Evolutionary conservation across 192 early-diverging fungal genomes (phyloP), one percentile per base, ranked within the genome.

Genomic region (Diversispora epigaea): DNA sequence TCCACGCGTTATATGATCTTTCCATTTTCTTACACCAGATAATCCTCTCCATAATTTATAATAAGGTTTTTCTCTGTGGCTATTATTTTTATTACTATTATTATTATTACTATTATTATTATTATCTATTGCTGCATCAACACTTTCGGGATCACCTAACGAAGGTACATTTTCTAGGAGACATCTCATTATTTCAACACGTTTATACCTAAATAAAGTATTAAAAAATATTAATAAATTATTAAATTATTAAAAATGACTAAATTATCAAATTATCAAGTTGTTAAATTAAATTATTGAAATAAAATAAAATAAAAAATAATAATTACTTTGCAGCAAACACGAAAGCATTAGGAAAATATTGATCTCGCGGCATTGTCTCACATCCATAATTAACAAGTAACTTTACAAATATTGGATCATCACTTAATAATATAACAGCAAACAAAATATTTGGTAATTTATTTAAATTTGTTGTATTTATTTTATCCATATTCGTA

Each of bases 401-500:
- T 41, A 64, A n/a, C n/a, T 64, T 64, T 17, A 41, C 17, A 41
- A 41, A 64, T 41, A 64, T 17, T 1, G 62, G 62, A 64, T 64
- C 62, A 64, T 64, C 62, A n/a, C 39, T 0, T n/a, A 64, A 64
- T 17, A 17, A 25, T 64, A 64, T 64, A 4, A 40, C 17, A 5
- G 62, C 62, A 43, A 64, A 64, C 17, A 64, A 64, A 41, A 64
- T 64, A 64, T 64, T 64, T 44, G 62, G 62, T n/a, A 64, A 17
- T 64, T 64, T 64, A 17, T 14, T 9, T 4, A n/a, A 2, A 32
- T 32, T 32, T 32, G 25, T 1, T 1, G 0, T 1, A 32, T 32
- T 32, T 32, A 32, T 32, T 32, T 32, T 32, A 58, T 58, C 9
- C 19, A 3, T 58, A 58, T n/a, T 64, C n/a, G 62, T 9, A 4